Base-by-base conservation (phyloP, 1,139 yeast genomes). In the Petasospora rhodanensis region DNA sequence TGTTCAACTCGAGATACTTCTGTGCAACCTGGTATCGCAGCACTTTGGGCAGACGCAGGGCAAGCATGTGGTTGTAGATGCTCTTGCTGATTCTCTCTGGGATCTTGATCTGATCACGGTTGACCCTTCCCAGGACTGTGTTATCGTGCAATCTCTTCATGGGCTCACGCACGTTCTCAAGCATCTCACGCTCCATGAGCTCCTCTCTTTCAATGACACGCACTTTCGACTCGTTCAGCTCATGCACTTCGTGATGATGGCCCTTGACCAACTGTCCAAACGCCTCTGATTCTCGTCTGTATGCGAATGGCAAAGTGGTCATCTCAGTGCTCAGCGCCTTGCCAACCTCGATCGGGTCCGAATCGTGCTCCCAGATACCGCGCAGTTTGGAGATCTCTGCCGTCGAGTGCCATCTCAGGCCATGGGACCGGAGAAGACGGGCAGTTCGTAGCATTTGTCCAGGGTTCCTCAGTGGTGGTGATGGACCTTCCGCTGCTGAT, bases 31-130 rank as follows among this genome's bases (percentile, higher is more conserved):
- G 64, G 33, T 70, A 68, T 41, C 83, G 64, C 31, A 82, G 56
- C 34, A 68, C 63, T 42, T 66, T 75, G 0, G 89, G 87, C 7
- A 66, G 56, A 22, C 75, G 67, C 17, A 64, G 54, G 11, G 73
- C 62, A 30, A 80, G 51, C 35, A 82, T 76, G 46, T 80, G 71
- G 43, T 79, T 71, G 38, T 73, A 68, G 24, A 82, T 79, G 1
- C 70, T 68, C 28, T 68, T 63, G 3, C 82, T 61, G 6, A 82
- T 63, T n/a, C 56, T 62, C 1, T 57, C 54, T 0, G 86, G 86
- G 14, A 82, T 54, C 32, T 55, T 58, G 5, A 77, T 55, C 21
- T 68, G 67, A 5, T 50, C 40, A 37, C 68, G 64, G 41, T 70
- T 71, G 8, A 64, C 65, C 42, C 76, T 60, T 1, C 78, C 82